These are phyloP conservation scores for Phytophthora gonapodyides DNA, from an alignment of 352 stramenopile genomes.

Conservation along the genomic window DNA sequence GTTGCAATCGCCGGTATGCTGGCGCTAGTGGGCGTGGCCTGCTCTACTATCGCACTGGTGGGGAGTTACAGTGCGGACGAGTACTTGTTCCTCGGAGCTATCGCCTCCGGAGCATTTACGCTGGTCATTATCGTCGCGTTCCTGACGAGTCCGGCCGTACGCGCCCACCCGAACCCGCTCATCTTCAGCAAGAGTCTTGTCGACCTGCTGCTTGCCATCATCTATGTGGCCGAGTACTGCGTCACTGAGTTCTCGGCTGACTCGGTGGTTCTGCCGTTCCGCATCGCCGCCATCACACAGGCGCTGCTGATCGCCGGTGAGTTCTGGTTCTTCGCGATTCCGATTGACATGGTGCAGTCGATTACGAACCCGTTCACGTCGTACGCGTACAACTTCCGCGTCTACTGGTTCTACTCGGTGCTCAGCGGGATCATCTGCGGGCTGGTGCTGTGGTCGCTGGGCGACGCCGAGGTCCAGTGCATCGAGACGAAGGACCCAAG, in stretches of 20 bases:
- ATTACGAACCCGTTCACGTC: conserved; percentile 91
- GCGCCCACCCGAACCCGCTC: conserved; percentile 79
- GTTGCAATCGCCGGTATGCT: conserved; percentile 42
- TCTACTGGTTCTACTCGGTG: conserved; percentile 87
- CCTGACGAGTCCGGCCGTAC: conserved; percentile 52
- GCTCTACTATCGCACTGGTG: conserved; percentile 40
- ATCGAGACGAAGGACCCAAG: conserved; percentile 24
- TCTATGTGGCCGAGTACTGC: conserved; percentile 82
- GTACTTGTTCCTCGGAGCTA: conserved; percentile 74
- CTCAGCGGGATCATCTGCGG: conserved; percentile 74
- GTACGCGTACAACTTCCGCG: conserved; percentile 79
- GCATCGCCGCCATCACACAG: conserved; percentile 69
- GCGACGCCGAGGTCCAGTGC: conserved; percentile 40
- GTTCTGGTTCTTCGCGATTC: conserved; percentile 91
- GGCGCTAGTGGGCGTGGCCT: conserved; percentile 43
- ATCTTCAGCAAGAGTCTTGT: conserved; percentile 89
- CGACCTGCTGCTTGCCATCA: conserved; percentile 67
- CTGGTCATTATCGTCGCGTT: conserved; percentile 79
- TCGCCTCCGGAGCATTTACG: conserved; percentile 76
- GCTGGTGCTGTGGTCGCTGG: conserved; percentile 64
- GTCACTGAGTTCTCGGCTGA: conserved; percentile 61
- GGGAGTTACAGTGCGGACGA: conserved; percentile 48
- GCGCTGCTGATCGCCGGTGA: conserved; percentile 82
- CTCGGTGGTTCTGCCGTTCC: conserved; percentile 61
- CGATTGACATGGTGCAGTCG: conserved; percentile 88